phyloP scores from a whole-genome alignment of 331 rosid species.

The Cydonia oblonga region DNA sequence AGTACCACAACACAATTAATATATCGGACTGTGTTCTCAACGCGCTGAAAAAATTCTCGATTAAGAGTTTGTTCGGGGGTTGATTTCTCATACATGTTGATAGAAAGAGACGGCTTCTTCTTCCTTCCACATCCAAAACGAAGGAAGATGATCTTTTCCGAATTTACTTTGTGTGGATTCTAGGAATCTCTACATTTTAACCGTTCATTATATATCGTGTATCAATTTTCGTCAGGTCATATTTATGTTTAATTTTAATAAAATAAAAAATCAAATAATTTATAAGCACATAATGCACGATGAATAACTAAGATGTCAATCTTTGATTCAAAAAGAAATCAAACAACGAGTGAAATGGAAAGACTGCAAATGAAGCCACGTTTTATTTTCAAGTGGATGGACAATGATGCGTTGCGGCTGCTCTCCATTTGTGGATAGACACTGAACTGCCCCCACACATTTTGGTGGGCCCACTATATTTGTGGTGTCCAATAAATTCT shows the following conservation, averaged over 20 bases:
- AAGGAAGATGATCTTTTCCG: fast-evolving
- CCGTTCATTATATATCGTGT: fast-evolving
- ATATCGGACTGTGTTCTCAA: no score
- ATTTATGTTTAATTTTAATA: no score
- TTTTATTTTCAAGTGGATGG: not conserved
- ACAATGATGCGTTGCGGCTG: not conserved
- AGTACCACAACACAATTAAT: no score
- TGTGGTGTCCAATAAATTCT: conserved; percentile 2
- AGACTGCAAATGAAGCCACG: not conserved
- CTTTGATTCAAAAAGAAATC: not conserved
- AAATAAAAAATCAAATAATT: no score
- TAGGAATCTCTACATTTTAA: fast-evolving
- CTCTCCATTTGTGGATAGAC: conserved; percentile 28
- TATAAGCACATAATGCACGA: fast-evolving
- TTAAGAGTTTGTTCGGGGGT: no score
- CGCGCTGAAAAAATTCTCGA: no score
- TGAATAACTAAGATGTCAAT: no score
- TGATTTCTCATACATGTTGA: not conserved
- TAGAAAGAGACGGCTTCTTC: not conserved
- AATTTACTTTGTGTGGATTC: fast-evolving
- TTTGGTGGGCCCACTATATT: not conserved
- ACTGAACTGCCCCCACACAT: conserved; percentile 11
- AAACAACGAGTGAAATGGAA: not conserved
- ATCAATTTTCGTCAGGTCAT: fast-evolving
- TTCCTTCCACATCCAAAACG: not conserved